phyloP scores from a whole-genome alignment of 495 filamentous ascomycete species.

The Xylaria bambusicola region DNA sequence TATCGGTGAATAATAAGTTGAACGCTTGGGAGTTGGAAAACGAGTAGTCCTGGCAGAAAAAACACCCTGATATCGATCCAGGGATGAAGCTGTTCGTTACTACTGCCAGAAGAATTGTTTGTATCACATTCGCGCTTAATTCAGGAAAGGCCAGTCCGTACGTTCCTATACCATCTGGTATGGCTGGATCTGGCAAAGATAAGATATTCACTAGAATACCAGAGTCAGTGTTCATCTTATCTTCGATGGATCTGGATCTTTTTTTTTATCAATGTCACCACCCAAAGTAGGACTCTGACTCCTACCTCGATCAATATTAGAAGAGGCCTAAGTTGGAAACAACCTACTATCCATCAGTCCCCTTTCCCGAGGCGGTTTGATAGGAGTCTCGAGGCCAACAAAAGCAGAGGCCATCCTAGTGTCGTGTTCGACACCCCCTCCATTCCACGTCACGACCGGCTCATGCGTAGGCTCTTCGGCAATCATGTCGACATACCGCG shows the following conservation, averaged over 20 bases:
- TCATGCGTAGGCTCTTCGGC: background rate
- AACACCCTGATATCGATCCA: background rate
- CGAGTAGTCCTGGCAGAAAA: constrained; percentile 2
- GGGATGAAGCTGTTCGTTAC: background rate
- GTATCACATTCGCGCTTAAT: background rate
- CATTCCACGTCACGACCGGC: background rate
- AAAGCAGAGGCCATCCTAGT: background rate
- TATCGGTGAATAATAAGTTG: background rate
- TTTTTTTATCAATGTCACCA: no score
- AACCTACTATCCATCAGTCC: constrained; percentile 5
- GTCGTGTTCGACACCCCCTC: background rate
- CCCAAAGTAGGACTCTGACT: no score
- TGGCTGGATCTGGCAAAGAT: background rate
- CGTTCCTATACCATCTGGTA: background rate
- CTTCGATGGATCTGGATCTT: no score
- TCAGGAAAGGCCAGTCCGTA: background rate
- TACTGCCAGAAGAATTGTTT: background rate
- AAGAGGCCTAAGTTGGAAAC: background rate
- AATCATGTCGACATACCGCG: background rate
- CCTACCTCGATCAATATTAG: no score
- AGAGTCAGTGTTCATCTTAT: background rate
- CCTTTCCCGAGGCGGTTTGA: background rate
- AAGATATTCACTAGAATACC: background rate
- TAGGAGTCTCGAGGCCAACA: background rate
- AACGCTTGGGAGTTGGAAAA: background rate